These are phyloP conservation scores for Flaveria sonorensis DNA, from an alignment of 129 eudicot genomes.

Conservation along the genomic window DNA sequence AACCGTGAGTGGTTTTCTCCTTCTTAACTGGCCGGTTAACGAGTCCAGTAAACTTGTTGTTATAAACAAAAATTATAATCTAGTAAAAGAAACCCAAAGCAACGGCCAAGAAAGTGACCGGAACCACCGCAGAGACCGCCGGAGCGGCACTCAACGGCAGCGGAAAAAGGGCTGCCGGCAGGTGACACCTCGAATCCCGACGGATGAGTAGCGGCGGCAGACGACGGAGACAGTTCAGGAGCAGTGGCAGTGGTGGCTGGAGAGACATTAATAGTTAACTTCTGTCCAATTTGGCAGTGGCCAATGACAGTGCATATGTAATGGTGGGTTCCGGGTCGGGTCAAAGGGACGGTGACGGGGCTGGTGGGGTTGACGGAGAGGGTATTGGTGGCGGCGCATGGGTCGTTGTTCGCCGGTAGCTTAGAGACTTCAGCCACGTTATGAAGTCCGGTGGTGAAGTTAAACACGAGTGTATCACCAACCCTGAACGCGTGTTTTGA, in stretches of 20 bases:
- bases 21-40: no score
- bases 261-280: slow-evolving; percentile 54
- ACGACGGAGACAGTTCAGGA: slow-evolving; percentile 19
- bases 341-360: slow-evolving; percentile 49
- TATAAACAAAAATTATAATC: neutral
- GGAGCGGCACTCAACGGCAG: slow-evolving; percentile 21
- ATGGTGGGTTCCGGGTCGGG: slow-evolving; percentile 45
- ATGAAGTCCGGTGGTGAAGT: slow-evolving; percentile 48
- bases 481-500: slow-evolving; percentile 30
- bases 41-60: no score
- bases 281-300: slow-evolving; percentile 63
- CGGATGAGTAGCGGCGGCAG: slow-evolving; percentile 27
- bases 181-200: slow-evolving; percentile 24
- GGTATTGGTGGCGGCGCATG: slow-evolving; percentile 54
- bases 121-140: slow-evolving; percentile 24
- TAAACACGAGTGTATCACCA: slow-evolving; percentile 49
- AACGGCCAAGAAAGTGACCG: slow-evolving; percentile 39
- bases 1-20: no score
- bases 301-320: slow-evolving; percentile 50
- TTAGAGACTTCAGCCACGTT: slow-evolving; percentile 54
- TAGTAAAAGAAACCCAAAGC: slow-evolving; percentile 42
- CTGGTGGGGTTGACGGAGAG: slow-evolving; percentile 42
- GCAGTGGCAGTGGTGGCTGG: slow-evolving; percentile 28
- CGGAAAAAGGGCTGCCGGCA: slow-evolving; percentile 23
- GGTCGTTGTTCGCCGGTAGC: slow-evolving; percentile 34